phyloP scores from a whole-genome alignment of 2,329 filamentous ascomycete species.

The Microcyclospora pomicola region DNA sequence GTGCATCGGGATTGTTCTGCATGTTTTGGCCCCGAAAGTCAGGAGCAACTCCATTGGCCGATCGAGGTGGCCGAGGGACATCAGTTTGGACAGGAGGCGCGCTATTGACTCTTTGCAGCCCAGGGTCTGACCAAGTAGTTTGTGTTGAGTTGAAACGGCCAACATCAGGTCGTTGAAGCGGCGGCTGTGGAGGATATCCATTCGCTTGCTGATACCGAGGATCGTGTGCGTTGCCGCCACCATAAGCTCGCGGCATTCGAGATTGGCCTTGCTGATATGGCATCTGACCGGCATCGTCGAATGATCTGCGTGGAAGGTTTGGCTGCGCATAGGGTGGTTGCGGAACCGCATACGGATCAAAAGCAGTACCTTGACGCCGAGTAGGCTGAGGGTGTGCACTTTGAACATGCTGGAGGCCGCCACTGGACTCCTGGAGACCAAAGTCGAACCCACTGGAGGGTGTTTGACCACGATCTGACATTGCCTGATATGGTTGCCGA shows the following conservation, averaged over 20 bases:
- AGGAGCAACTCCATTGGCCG: background rate
- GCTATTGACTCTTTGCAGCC: constrained; percentile 9
- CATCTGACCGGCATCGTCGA: constrained; percentile 16
- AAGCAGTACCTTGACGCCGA: no score
- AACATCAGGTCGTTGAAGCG: constrained; percentile 1
- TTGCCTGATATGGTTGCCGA: background rate
- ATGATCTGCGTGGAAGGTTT: constrained; percentile 10
- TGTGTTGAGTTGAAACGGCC: constrained; percentile 10
- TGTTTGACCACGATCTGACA: background rate
- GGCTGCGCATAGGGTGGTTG: constrained; percentile 14
- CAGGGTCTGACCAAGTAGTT: constrained; percentile 14
- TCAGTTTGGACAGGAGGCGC: constrained; percentile 11
- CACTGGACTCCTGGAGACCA: constrained; percentile 1
- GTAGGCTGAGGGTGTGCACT: no score
- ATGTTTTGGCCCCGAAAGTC: no score
- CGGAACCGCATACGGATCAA: constrained; percentile 5
- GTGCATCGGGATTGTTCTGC: constrained; percentile 37
- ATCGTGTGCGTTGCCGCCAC: constrained; percentile 3
- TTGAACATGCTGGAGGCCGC: no score
- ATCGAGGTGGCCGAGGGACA: background rate
- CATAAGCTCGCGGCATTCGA: constrained; percentile 5
- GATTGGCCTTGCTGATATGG: constrained; percentile 15
- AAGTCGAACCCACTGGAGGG: constrained; percentile 6
- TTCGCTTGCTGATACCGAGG: constrained; percentile 3
- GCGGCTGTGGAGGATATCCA: constrained; percentile 1